Percentiles rank a stretch among this genome's conserved stretches.
Evolutionary conservation across 2,329 filamentous ascomycete species (phyloP).

Genomic region (Trichoderma polysporum): DNA sequence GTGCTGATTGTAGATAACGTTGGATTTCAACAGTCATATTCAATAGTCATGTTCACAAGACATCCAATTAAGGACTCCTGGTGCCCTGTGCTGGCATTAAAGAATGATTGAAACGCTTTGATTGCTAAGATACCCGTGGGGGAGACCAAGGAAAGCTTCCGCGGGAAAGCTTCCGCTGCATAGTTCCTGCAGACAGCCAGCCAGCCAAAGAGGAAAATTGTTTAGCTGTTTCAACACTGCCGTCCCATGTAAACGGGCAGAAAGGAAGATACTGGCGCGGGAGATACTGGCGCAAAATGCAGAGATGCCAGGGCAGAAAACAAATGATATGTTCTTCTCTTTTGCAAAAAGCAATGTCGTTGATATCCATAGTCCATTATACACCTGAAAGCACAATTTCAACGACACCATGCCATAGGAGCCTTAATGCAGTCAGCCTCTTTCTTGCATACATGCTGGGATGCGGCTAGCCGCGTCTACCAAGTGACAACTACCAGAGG

Average conservation of each 20-base stretch:
- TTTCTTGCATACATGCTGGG: not conserved
- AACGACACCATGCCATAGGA: not conserved
- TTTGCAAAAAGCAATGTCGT: not conserved
- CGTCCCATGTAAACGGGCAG: not conserved
- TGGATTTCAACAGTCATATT: not conserved
- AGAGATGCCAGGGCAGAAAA: not conserved
- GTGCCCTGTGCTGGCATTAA: not conserved
- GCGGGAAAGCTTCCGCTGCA: not conserved
- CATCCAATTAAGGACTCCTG: not conserved
- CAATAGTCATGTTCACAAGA: not conserved
- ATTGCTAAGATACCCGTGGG: not conserved
- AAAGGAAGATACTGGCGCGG: too few species aligned
- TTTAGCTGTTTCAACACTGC: not conserved
- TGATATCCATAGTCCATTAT: not conserved
- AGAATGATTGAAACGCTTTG: not conserved
- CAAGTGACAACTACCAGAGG: conserved; percentile 5
- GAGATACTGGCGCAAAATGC: not conserved
- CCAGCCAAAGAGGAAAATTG: not conserved
- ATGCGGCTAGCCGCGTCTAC: not conserved
- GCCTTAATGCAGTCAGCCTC: conserved; percentile 6
- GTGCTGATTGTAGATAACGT: not conserved
- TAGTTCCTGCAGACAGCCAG: not conserved
- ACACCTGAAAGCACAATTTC: not conserved
- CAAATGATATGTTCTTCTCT: not conserved
- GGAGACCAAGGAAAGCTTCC: not conserved